Conservation (phyloP, 108 stramenopile species). For the Skeletonema potamos region DNA sequence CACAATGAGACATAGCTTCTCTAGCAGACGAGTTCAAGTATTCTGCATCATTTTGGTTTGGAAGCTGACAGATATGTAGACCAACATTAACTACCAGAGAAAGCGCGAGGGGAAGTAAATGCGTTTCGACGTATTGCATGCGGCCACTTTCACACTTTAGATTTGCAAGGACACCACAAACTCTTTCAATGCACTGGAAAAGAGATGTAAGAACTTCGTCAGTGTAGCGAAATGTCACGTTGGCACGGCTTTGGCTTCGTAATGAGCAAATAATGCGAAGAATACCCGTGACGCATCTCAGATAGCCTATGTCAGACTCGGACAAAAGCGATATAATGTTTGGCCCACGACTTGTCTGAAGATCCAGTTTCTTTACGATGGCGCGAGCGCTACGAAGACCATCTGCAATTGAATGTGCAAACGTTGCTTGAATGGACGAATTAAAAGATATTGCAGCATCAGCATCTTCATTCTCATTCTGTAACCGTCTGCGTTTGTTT, state of each 20-base stretch:
- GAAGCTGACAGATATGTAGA: conserved; percentile 15
- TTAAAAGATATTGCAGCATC: neutral
- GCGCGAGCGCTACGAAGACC: conserved; percentile 6
- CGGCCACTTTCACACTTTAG: conserved; percentile 16
- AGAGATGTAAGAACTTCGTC: conserved; percentile 7
- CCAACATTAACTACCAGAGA: conserved; percentile 25
- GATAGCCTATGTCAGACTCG: conserved; percentile 9
- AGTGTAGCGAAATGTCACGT: neutral
- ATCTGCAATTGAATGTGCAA: conserved; percentile 13
- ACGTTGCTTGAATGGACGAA: conserved; percentile 11
- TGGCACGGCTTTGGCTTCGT: neutral
- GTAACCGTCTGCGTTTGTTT: conserved; percentile 35
- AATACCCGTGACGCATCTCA: conserved; percentile 17
- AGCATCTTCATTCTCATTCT: neutral
- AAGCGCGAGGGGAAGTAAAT: neutral
- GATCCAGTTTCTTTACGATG: conserved; percentile 5
- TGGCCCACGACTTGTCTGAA: neutral
- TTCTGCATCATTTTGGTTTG: neutral
- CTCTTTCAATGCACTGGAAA: conserved; percentile 14
- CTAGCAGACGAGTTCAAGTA: conserved; percentile 4
- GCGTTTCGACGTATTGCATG: conserved; percentile 16
- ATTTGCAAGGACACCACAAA: conserved; percentile 13
- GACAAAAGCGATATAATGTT: conserved; percentile 13
- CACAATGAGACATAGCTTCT: conserved; percentile 36
- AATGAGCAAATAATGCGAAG: conserved; percentile 30